Evolutionary conservation across 2,329 filamentous ascomycete species (phyloP), one percentile per base, ranked within the genome.

Genomic region (Neocucurbitaria cava): DNA sequence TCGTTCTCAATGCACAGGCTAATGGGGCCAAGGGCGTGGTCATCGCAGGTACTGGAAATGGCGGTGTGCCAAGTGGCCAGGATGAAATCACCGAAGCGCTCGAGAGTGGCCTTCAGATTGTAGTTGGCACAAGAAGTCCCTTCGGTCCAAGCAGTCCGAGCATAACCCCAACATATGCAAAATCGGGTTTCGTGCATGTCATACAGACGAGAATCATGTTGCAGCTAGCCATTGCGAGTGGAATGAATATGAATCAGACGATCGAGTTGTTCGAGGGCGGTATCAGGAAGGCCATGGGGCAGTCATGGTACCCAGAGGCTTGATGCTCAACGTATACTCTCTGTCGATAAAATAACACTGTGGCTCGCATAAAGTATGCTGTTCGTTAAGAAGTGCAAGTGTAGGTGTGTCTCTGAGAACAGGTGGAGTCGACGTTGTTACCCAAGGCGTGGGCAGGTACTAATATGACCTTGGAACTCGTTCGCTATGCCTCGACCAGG

Each of bases 191-290:
- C 18, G 48, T 70, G 33, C 66, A 70, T 52, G 63, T 65, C 0
- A 67, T 64, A 36, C 66, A 70, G 42, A 59, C 69, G 18, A 51
- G 66, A 26, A 67, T 70, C 4, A 66, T 69, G 65, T n/a, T 70
- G 43, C 66, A 70, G 33, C 45, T 71, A 52, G 68, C 65, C 2
- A 70, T 71, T 58, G 69, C 67, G 11, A 70, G 66, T 49, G 65
- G 66, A 0, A 64, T 59, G 54, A 52, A 53, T 24, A 69, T 69
- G 67, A 69, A 69, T 42, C 47, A 64, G 44, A 70, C 67, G 1
- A 69, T 70, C 45, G 59, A 58, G 4, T n/a, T 70, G 39, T 69
- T 71, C 47, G 69, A 71, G 43, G 61, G 65, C 1, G 51, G 52
- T 3, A 59, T 69, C 9, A 67, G 66, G 35, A 56, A 56, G 39